Evolutionary conservation across 140 eudicot species (phyloP), one percentile per base, ranked within the genome.

Genomic region (Bidens hawaiensis): DNA sequence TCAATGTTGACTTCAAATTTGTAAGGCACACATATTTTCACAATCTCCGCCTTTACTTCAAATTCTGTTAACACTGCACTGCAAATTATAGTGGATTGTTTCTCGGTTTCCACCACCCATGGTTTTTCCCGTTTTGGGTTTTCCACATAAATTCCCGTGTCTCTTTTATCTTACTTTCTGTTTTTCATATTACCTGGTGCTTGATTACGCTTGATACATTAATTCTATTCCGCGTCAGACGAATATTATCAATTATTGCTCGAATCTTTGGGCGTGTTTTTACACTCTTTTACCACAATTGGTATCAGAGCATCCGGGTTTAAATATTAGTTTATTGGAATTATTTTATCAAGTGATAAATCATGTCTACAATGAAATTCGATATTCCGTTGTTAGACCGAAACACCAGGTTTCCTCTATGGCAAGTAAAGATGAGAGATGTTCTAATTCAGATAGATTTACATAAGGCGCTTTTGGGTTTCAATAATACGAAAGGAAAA

Each of bases 361-460:
- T 13, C 15, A 52, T 52, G 59, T 52, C 59, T 21, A 17, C 28
- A 2, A 49, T 49, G 56, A 49, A 49, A 1, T 49, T 17, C 28
- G 56, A 49, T 22, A 49, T 49, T 6, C 56, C 56, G 18, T 13
- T 52, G 33, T 24, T 52, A 14, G 59, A 52, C 24, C 33, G 36
- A 52, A 52, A 52, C 59, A 52, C 59, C 16, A 3, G 36, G 17
- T 52, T 52, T 52, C 34, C 59, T 3, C 10, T 52, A 24, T 52
- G 59, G 17, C 59, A 52, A 24, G 59, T 52, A 52, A 52, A 52
- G 33, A 52, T 52, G 34, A 52, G 18, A 52, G 19, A 52, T 52
- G 33, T 52, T 1, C 6, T 52, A 13, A 23, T 24, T 10, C 34
- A 52, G 6, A 11, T 52, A 18, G 9, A 52, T 52, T 25, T 49